Percentiles rank a stretch among this genome's conserved stretches.
These are phyloP conservation scores for Flaveria robusta DNA, from an alignment of 129 eudicot species.

Conservation along the genomic window DNA sequence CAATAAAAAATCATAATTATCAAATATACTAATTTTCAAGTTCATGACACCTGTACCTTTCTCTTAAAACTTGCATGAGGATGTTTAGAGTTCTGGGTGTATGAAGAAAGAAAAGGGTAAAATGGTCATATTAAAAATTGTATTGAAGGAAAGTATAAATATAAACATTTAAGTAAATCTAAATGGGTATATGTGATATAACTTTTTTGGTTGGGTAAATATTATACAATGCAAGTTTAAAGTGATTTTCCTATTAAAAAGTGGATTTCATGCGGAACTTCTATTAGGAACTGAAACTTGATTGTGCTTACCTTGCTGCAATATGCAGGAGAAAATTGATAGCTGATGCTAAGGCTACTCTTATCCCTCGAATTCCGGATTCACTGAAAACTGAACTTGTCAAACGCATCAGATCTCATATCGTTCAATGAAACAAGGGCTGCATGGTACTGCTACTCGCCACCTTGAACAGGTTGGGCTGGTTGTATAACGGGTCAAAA, in stretches of 20 bases:
- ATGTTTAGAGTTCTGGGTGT: no score
- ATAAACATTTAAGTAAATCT: no score
- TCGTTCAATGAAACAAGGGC: conserved; percentile 37
- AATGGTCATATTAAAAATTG: no score
- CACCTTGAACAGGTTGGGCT: neutral
- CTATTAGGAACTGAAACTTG: neutral
- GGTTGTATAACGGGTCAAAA: neutral
- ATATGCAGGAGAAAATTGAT: conserved; percentile 68
- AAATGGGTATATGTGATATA: no score
- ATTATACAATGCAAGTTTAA: neutral
- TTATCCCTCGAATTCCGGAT: conserved; percentile 63
- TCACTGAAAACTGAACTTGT: conserved; percentile 64
- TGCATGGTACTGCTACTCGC: conserved; percentile 28
- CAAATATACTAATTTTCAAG: no score
- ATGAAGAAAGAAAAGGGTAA: no score
- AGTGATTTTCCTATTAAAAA: neutral
- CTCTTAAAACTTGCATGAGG: no score
- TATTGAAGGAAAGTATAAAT: no score
- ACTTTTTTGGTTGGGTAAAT: no score
- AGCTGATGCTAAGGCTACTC: conserved; percentile 58
- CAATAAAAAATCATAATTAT: no score
- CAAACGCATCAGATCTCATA: conserved; percentile 50
- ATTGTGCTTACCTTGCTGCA: conserved; percentile 9
- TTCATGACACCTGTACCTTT: no score
- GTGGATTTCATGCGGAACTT: neutral